A percentile compares a stretch with the other conserved stretches of the same genome.
phyloP scores from a whole-genome alignment of 306 rosid genomes.

The Dalbergia oliveri region DNA sequence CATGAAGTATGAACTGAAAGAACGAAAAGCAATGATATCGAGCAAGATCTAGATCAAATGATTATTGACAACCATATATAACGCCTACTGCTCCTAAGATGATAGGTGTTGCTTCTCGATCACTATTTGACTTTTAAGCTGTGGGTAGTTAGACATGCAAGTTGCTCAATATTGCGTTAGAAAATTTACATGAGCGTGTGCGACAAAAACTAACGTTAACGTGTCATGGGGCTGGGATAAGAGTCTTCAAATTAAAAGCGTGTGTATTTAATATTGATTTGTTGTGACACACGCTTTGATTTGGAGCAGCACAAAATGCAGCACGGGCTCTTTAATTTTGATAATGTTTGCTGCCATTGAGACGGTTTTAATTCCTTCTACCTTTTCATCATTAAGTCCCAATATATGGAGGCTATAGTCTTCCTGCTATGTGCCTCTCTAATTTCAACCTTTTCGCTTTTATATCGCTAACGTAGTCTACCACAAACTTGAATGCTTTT shows the following conservation, averaged over 20 bases:
- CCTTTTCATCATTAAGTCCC: conserved; percentile 6
- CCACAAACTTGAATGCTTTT: conserved; percentile 29
- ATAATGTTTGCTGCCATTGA: background rate
- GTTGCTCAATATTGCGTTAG: background rate
- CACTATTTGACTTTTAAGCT: background rate
- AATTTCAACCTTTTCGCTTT: conserved; percentile 36
- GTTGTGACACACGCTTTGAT: conserved; percentile 4
- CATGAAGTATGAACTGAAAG: conserved; percentile 19
- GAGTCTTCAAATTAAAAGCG: background rate
- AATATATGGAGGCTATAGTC: conserved; percentile 9
- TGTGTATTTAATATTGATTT: too few relatives aligned
- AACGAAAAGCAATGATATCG: conserved; percentile 16
- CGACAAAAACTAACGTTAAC: background rate
- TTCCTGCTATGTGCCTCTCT: conserved; percentile 9
- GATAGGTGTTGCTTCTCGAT: background rate
- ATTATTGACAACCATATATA: background rate
- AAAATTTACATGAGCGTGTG: background rate
- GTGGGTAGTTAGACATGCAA: background rate
- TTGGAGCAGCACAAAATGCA: background rate
- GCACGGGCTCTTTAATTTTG: background rate
- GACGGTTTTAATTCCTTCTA: background rate
- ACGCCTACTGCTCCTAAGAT: background rate
- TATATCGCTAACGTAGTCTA: background rate
- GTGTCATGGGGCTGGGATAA: background rate
- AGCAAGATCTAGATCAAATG: conserved; percentile 9